Evolutionary conservation across 306 rosid species (phyloP).

Genomic region (Quercus glauca): DNA sequence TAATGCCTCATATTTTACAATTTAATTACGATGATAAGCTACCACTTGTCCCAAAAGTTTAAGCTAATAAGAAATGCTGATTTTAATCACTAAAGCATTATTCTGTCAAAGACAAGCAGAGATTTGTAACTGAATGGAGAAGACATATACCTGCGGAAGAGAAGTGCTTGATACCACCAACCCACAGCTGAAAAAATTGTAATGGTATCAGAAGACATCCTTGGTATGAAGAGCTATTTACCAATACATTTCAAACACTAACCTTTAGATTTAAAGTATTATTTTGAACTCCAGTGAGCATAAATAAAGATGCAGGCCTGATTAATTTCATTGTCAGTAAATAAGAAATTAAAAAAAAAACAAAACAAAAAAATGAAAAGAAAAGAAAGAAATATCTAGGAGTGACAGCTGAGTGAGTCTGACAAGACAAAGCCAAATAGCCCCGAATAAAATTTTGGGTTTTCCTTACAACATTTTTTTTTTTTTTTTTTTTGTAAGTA

Average conservation of each 20-base stretch:
- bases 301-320: constrained; percentile 56
- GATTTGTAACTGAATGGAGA: constrained; percentile 11
- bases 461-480: not conserved
- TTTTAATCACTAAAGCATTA: no score
- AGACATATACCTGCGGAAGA: constrained; percentile 69
- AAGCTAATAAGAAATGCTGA: no score
- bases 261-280: constrained; percentile 57
- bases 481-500: no score
- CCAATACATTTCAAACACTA: constrained; percentile 34
- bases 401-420: not conserved
- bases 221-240: constrained; percentile 9
- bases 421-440: not conserved
- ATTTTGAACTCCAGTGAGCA: constrained; percentile 45
- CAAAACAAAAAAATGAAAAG: not conserved
- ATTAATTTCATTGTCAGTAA: constrained; percentile 39
- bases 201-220: constrained; percentile 31
- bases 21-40: no score
- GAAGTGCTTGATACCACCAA: constrained; percentile 59
- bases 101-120: not conserved
- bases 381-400: not conserved
- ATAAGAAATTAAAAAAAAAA: constrained; percentile 18
- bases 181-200: constrained; percentile 44
- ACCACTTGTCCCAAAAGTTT: no score
- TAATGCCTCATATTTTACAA: no score
- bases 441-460: not conserved